Base-by-base conservation (phyloP, 768 basidiomycete genomes). In the Kwoniella pini region DNA sequence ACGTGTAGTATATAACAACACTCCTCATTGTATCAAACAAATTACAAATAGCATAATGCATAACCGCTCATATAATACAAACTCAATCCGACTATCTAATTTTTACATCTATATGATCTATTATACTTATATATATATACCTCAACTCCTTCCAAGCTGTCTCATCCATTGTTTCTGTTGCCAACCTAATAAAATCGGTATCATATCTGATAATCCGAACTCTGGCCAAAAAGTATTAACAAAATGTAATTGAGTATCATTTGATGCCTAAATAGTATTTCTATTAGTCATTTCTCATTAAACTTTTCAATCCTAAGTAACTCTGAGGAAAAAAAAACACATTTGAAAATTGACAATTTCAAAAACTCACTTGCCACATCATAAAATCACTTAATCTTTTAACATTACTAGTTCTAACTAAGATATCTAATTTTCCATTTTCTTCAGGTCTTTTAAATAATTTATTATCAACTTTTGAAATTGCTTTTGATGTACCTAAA, bases 361-460 rank as follows among this genome's bases (percentile, higher is more conserved):
- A n/a, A n/a, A 27, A 24, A 79, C 85, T 59, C 57, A 89, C 94
- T 89, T 99, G 96, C 96, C 95, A 99, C 15, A 94, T 84, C 74
- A 97, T 77, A 74, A 87, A 99, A 68, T 96, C 91, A 70, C 90
- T 91, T 22, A 96, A 79, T 3, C 92, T 83, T 59, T 85, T 87
- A 4, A 95, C 96, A 11, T 93, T 91, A 51, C 91, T 92, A 0
- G 94, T 96, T 40, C 96, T 85, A 21, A 99, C 81, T 52, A 98
- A 83, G 46, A 99, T 84, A 71, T 98, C 95, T 0, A 96, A 81
- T 11, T 70, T 72, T 12, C 69, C 66, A 22, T 42, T 60, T 21
- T 61, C 51, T 1, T 26, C 24, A 40, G 54, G 61, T 24, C 54
- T 31, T 2, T 30, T 36, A 10, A 61, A 49, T 4, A 61, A 26